Percentiles rank a stretch among this genome's conserved stretches.
Conservation (phyloP, 2,329 filamentous ascomycete genomes). For the Trichophyton verrucosum region DNA sequence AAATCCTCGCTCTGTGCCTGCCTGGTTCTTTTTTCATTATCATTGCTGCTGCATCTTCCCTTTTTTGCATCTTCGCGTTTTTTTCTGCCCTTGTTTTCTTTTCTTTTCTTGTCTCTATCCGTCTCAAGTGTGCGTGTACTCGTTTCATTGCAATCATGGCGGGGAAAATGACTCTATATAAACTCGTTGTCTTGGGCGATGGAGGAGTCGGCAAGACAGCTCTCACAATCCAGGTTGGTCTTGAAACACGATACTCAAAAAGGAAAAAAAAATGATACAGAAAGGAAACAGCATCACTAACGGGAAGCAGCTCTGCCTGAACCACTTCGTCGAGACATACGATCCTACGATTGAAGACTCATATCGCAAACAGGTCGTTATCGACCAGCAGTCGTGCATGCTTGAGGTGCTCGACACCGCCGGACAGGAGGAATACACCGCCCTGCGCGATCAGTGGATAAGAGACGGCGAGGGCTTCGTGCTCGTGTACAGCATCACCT, state of each 20-base stretch:
- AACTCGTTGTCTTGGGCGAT: slow-evolving; percentile 87
- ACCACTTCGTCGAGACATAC: slow-evolving; percentile 92
- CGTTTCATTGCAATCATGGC: slow-evolving; percentile 47
- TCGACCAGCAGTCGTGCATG: slow-evolving; percentile 84
- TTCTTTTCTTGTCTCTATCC: too few relatives aligned
- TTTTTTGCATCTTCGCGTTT: too few relatives aligned
- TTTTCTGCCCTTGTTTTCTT: too few relatives aligned
- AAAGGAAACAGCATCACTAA: slow-evolving; percentile 6
- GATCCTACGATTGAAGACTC: slow-evolving; percentile 83
- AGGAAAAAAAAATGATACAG: background rate
- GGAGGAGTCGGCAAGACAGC: slow-evolving; percentile 91
- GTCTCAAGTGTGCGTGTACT: too few relatives aligned
- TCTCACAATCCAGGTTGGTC: slow-evolving; percentile 64
- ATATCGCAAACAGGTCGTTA: slow-evolving; percentile 76
- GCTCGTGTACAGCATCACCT: slow-evolving; percentile 97
- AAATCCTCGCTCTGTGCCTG: background rate
- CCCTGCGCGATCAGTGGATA: slow-evolving; percentile 99
- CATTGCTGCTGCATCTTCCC: too few relatives aligned
- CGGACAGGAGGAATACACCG: slow-evolving; percentile 97
- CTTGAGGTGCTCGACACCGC: slow-evolving; percentile 92
- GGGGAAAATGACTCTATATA: slow-evolving; percentile 85
- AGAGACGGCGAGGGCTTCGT: slow-evolving; percentile 95
- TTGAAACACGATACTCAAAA: too few relatives aligned
- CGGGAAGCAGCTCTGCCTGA: slow-evolving; percentile 63
- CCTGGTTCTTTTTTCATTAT: background rate